A percentile compares a stretch with the other conserved stretches of the same genome.
Conservation (phyloP, 1,284 basidiomycete genomes). For the Pseudozyma tsukubaensis region DNA sequence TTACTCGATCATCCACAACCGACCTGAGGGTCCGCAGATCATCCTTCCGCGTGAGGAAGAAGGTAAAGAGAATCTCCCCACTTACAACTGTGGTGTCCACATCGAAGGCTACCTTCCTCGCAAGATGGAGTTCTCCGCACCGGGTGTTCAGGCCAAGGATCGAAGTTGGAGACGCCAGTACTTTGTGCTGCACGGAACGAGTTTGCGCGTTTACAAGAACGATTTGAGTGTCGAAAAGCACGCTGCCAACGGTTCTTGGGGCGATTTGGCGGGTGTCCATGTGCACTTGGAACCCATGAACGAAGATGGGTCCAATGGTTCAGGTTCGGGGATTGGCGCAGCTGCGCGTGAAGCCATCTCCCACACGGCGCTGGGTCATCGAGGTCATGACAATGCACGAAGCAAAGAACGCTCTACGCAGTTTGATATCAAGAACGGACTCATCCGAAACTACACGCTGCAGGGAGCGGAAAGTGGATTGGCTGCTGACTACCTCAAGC, state of each 20-base stretch:
- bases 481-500: constrained; percentile 93
- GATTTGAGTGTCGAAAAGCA: constrained; percentile 58
- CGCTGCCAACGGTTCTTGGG: constrained; percentile 67
- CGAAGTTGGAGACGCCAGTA: constrained; percentile 90
- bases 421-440: constrained; percentile 51
- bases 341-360: constrained; percentile 50
- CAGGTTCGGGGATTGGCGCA: constrained; percentile 30
- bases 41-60: constrained; percentile 72
- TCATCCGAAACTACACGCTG: constrained; percentile 79
- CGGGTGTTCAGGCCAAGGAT: constrained; percentile 87
- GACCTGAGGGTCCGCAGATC: constrained; percentile 58
- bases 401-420: constrained; percentile 13
- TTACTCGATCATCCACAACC: constrained; percentile 63
- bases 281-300: constrained; percentile 62
- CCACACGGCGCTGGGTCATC: constrained; percentile 32
- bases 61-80: constrained; percentile 82
- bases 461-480: constrained; percentile 91
- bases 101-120: constrained; percentile 86
- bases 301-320: constrained; percentile 51
- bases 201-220: constrained; percentile 84
- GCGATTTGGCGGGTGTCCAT: constrained; percentile 65
- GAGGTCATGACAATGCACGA: constrained; percentile 17
- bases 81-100: constrained; percentile 86
- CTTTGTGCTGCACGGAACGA: constrained; percentile 92
- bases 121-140: constrained; percentile 91